Evolutionary conservation across 1,139 yeast genomes (phyloP), one percentile per base, ranked within the genome.

Genomic region (Magnusiomyces tetraspermus): DNA sequence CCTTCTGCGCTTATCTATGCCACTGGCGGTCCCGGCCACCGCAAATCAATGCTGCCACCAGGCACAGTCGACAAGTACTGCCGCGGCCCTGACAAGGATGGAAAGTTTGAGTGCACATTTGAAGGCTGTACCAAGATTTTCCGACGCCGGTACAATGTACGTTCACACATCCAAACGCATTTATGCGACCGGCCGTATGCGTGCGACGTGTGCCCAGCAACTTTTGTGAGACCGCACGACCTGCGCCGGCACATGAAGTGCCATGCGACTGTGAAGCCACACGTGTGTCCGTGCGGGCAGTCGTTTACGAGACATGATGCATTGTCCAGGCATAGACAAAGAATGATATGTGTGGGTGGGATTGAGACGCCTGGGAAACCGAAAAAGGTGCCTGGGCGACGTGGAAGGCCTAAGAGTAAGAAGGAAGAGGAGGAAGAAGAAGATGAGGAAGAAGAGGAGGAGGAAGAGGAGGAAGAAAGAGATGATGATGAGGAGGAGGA

Each of bases 111-210:
- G 41, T 94, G 99, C 68, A 75, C 79, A 55, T 92, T 76, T 67
- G 80, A 85, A 26, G 77, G 78, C 52, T 94, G 99, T 70, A 85
- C 87, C 19, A 89, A 94, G 68, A 73, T 78, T 54, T 92, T 94
- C 69, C 82, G 90, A 10, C 76, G 98, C 63, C 75, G 96, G 50
- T 94, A 94, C 70, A 94, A 94, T 65, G 89, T 88, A n/a, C 76
- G 97, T 57, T 88, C 97, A 0, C 99, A 94, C 67, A 90, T 94
- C 54, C 98, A 94, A 67, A 94, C 98, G 0, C 99, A 94, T 73
- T 72, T 94, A 51, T 83, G 94, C 66, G 98, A 94, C 67, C 74
- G 97, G 53, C 99, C 99, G 3, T 82, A 85, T 63, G 57, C 67
- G 2, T 85, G 92, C 66, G 79, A 80, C 3, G 60, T 62, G 13